Conservation (phyloP, 2,329 filamentous ascomycete genomes). For the Xylariaceae sp. region DNA sequence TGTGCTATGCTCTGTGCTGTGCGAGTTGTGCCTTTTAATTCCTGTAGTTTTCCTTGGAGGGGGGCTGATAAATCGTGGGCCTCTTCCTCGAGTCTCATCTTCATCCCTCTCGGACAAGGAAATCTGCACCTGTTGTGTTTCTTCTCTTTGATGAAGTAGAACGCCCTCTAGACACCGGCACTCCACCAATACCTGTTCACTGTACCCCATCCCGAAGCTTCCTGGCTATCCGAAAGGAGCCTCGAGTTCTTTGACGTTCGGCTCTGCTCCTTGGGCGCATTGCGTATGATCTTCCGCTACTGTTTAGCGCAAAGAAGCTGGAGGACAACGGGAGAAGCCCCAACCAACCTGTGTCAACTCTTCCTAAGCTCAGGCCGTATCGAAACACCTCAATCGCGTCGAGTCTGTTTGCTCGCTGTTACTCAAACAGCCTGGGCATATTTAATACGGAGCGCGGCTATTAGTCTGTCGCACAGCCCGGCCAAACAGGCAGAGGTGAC, state of each 20-base stretch:
- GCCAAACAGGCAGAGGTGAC: slow-evolving; percentile 6
- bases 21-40: slow-evolving; percentile 13
- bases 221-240: slow-evolving; percentile 4
- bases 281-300: slow-evolving; percentile 2
- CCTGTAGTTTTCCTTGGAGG: slow-evolving; percentile 15
- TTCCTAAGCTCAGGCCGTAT: neutral
- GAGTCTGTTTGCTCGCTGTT: slow-evolving; percentile 7
- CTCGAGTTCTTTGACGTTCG: neutral
- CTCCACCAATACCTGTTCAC: slow-evolving; percentile 9
- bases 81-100: slow-evolving; percentile 15
- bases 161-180: slow-evolving; percentile 4
- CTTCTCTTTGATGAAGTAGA: neutral
- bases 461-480: slow-evolving; percentile 9
- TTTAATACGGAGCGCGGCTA: slow-evolving; percentile 8
- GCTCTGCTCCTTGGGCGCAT: neutral
- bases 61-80: slow-evolving; percentile 29
- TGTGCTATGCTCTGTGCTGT: slow-evolving; percentile 18
- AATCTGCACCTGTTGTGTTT: slow-evolving; percentile 6
- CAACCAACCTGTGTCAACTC: slow-evolving; percentile 1
- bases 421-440: slow-evolving; percentile 4
- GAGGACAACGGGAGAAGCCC: neutral
- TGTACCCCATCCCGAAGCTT: slow-evolving; percentile 10
- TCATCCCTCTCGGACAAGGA: slow-evolving; percentile 20
- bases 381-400: slow-evolving; percentile 5
- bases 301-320: slow-evolving; percentile 11